These are phyloP conservation scores for Beauveria asiatica DNA, from an alignment of 2,329 filamentous ascomycete genomes.

Conservation along the genomic window DNA sequence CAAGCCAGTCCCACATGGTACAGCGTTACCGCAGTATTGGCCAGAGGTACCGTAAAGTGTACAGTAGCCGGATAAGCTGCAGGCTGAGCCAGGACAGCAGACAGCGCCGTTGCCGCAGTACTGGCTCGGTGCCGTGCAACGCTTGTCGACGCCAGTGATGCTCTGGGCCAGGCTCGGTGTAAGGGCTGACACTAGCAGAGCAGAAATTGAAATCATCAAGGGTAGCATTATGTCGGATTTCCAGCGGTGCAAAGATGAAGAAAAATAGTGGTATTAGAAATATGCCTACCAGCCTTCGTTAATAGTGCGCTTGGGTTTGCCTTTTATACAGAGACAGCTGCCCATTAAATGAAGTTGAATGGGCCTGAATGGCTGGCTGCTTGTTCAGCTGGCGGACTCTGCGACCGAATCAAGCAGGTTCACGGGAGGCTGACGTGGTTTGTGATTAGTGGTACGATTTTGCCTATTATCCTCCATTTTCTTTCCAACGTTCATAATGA, in stretches of 20 bases:
- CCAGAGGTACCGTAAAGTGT: conserved; percentile 39
- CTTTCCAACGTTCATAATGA: too few relatives aligned
- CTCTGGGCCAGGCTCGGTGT: not conserved
- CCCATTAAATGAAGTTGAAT: not conserved
- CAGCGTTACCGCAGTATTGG: conserved; percentile 26
- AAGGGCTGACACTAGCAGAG: not conserved
- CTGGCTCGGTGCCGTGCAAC: not conserved
- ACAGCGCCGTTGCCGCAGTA: not conserved
- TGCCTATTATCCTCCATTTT: too few relatives aligned
- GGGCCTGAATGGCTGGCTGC: not conserved
- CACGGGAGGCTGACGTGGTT: not conserved
- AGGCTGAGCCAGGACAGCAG: not conserved
- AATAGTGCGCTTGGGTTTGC: not conserved
- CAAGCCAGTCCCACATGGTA: conserved; percentile 17
- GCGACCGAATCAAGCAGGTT: not conserved
- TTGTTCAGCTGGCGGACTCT: not conserved
- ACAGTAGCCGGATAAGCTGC: not conserved
- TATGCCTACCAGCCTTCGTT: not conserved
- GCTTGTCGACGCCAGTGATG: not conserved
- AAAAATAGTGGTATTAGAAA: too few relatives aligned
- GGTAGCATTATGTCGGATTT: not conserved
- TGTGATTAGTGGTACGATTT: not conserved
- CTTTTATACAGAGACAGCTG: not conserved
- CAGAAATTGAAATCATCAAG: not conserved
- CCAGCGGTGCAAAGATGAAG: too few relatives aligned